Evolutionary conservation across 495 filamentous ascomycete species (phyloP).

Genomic region (Schizothecium vesticola): DNA sequence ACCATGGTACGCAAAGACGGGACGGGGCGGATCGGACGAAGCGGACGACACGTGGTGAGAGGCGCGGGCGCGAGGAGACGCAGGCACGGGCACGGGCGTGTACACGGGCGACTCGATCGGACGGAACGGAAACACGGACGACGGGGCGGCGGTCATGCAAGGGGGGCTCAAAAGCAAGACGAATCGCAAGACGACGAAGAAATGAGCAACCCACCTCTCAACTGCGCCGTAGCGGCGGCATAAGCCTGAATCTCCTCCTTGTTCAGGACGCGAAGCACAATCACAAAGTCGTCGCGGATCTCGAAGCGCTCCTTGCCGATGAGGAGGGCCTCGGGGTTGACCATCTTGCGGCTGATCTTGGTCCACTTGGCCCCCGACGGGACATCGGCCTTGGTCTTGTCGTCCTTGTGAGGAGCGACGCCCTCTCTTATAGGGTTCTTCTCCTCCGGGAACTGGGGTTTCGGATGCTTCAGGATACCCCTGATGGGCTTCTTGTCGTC

Average conservation of each 20-base stretch:
- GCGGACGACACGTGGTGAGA: conserved; percentile 1
- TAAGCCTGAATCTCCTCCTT: conserved; percentile 80
- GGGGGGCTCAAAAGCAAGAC: conserved; percentile 1
- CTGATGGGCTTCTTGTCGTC: conserved; percentile 36
- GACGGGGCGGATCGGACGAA: conserved; percentile 2
- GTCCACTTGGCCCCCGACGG: conserved; percentile 80
- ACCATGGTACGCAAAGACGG: not conserved
- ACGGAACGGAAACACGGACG: not conserved
- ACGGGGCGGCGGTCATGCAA: not conserved
- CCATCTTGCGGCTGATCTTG: conserved; percentile 75
- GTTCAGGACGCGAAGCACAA: conserved; percentile 71
- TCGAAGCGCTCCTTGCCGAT: conserved; percentile 76
- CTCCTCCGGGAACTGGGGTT: conserved; percentile 73
- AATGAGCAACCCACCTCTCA: conserved; percentile 57
- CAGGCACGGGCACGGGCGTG: not conserved
- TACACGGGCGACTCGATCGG: not conserved
- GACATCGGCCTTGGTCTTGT: conserved; percentile 65
- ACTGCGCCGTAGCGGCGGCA: conserved; percentile 65
- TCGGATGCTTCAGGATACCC: conserved; percentile 62
- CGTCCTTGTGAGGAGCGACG: conserved; percentile 82
- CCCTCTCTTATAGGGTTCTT: conserved; percentile 73
- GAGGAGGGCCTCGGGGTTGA: conserved; percentile 76
- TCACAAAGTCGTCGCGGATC: conserved; percentile 75
- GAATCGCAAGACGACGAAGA: conserved; percentile 8
- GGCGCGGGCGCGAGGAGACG: not conserved